phyloP scores from a whole-genome alignment of 805 yeast species.

The Schizosaccharomyces japonicus region DNA sequence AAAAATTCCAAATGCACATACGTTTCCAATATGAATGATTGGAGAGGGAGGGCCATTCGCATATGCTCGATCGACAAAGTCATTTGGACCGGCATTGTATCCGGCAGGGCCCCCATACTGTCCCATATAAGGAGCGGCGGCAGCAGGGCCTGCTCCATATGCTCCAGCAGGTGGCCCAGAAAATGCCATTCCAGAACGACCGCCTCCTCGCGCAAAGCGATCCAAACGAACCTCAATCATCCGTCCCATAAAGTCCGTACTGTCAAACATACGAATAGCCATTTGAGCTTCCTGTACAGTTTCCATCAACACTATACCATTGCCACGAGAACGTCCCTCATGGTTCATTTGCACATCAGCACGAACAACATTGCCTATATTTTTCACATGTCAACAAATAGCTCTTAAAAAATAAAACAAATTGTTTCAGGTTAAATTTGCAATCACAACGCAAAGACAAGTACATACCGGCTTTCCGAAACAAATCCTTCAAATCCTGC shows the following conservation, averaged over 20 bases:
- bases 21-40: neutral
- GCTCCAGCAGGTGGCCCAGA: no score
- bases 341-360: conserved; percentile 52
- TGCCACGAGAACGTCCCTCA: conserved; percentile 62
- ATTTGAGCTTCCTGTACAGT: conserved; percentile 41
- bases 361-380: conserved; percentile 51
- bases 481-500: conserved; percentile 69
- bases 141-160: no score
- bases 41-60: neutral
- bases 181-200: no score
- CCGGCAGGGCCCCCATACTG: no score
- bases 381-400: no score
- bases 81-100: no score
- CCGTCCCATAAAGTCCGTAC: conserved; percentile 54
- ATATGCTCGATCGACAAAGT: neutral
- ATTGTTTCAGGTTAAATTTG: no score
- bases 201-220: conserved; percentile 17
- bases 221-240: conserved; percentile 61
- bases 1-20: neutral
- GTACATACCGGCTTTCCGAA: conserved; percentile 42
- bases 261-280: conserved; percentile 50
- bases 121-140: no score
- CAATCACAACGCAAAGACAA: no score
- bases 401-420: no score
- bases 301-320: conserved; percentile 55